These are phyloP conservation scores for Mycena galericulata DNA, from an alignment of 768 basidiomycete genomes.

Conservation along the genomic window DNA sequence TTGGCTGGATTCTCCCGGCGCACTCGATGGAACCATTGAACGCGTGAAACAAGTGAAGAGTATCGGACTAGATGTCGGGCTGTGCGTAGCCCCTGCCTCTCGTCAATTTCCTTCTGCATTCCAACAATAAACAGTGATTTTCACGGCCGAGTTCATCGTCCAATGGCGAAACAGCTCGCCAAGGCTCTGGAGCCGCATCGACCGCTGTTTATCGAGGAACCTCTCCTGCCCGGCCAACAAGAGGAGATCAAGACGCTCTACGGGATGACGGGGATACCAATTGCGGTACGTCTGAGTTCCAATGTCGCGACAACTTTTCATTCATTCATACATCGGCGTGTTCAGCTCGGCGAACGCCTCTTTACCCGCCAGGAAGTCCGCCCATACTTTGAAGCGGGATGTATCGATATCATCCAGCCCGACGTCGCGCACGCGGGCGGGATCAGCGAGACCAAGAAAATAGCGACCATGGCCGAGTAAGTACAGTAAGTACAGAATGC, in stretches of 20 bases:
- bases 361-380: constrained; percentile 73
- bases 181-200: constrained; percentile 67
- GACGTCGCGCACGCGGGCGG: constrained; percentile 57
- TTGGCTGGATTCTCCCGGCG: constrained; percentile 72
- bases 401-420: constrained; percentile 77
- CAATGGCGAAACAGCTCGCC: constrained; percentile 77
- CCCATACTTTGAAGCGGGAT: constrained; percentile 72
- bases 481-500: neutral
- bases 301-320: too few species aligned
- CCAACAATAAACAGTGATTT: constrained; percentile 56
- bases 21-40: constrained; percentile 62
- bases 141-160: constrained; percentile 76
- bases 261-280: constrained; percentile 31
- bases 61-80: constrained; percentile 71
- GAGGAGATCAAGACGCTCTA: constrained; percentile 31
- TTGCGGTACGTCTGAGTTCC: constrained; percentile 40
- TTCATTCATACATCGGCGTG: neutral
- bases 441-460: constrained; percentile 40
- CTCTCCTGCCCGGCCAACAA: constrained; percentile 33
- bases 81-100: constrained; percentile 43
- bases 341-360: constrained; percentile 67
- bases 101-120: neutral
- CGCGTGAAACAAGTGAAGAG: constrained; percentile 65
- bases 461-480: constrained; percentile 59
- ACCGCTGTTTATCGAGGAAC: constrained; percentile 76